Percentiles rank a stretch among this genome's conserved stretches.
Evolutionary conservation across 176 grass and related monocot genomes (phyloP).

Genomic region (Dactylis glomerata): DNA sequence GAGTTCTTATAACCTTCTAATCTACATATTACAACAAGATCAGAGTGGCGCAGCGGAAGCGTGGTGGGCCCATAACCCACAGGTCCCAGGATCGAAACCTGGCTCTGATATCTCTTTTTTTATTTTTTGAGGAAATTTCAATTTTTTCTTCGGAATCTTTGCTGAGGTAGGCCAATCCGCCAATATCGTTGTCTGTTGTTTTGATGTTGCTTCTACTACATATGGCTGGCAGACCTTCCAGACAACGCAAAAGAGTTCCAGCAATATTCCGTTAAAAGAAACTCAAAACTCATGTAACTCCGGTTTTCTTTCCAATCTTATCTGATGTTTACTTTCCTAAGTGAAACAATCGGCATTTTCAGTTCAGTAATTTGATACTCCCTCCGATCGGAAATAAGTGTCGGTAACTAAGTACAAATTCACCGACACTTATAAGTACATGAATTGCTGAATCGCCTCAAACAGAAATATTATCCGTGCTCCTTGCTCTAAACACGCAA

Average conservation of each 20-base stretch:
- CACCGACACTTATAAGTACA: too few species aligned
- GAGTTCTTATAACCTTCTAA: too few species aligned
- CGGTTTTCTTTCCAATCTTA: neutral
- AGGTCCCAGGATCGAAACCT: constrained; percentile 91
- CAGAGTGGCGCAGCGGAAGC: constrained; percentile 95
- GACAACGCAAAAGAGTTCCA: neutral
- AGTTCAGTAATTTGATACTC: neutral
- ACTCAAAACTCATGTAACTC: neutral
- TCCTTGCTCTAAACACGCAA: neutral
- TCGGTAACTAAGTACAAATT: too few species aligned
- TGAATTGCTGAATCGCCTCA: too few species aligned
- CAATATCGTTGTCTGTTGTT: neutral
- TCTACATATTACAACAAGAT: neutral
- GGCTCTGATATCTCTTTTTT: neutral
- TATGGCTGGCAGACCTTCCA: neutral
- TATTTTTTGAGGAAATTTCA: neutral
- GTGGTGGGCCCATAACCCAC: constrained; percentile 98
- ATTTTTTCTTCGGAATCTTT: neutral
- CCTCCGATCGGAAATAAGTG: too few species aligned
- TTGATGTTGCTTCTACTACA: neutral
- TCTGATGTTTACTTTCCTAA: neutral
- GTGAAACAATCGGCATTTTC: neutral
- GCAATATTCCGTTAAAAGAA: neutral
- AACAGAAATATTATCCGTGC: neutral
- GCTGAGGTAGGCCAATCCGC: neutral